Evolutionary conservation across 2,329 filamentous ascomycete genomes (phyloP), one percentile per base, ranked within the genome.

Genomic region (Trematosphaeria pertusa): DNA sequence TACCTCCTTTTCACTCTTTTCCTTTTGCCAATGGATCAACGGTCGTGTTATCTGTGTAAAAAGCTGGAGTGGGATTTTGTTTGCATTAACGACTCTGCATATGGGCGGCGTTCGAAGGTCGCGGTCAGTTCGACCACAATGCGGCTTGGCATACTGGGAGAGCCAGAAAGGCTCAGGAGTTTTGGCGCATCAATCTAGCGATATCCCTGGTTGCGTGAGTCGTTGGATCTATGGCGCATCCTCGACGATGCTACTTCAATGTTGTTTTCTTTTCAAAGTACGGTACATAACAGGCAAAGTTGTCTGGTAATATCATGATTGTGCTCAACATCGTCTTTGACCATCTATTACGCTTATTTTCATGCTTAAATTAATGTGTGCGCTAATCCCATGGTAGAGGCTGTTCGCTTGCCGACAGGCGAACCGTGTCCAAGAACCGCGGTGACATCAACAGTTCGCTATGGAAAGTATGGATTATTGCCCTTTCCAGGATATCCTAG

Each of bases 61-160:
- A 41, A n/a, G 18, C 17, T 31, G 17, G 37, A 5, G n/a, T 21
- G 35, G 41, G 42, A 32, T 14, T 50, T 38, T 42, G 41, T 48
- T 28, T 36, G 37, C 37, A 35, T 43, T 26, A 30, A 28, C 9
- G 20, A 33, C 26, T 18, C 24, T 52, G 64, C 64, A 67, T 67
- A 43, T 55, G 51, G 48, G 50, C 47, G 64, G 65, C 60, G 64
- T 68, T 64, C n/a, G n/a, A 34, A 28, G 22, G 42, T 17, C 26
- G 12, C 22, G 15, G 38, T 38, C 20, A 18, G 32, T 43, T 28
- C 14, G 26, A 34, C 12, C 12, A 26, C 11, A 31, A 14, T 42
- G 39, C 30, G 31, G 22, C 36, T 39, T 48, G 17, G n/a, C 4
- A 32, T 43, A 18, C 17, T 15, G 42, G 26, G 28, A 19, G 33